Base-by-base conservation (phyloP, 2,329 filamentous ascomycete genomes). In the Dothistroma pini region DNA sequence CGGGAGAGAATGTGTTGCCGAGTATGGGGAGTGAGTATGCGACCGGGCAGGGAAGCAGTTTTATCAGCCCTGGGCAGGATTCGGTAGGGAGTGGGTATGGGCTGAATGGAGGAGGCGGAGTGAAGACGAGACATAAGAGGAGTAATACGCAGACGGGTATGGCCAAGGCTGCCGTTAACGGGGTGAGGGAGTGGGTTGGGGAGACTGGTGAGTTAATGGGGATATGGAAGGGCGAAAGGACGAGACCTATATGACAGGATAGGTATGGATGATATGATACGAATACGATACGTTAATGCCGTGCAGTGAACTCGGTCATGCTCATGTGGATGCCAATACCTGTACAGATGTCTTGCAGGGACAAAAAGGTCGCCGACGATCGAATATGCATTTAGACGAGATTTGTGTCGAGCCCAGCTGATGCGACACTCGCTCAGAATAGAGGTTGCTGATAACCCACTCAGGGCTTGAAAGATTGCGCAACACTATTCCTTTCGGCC, bases 1-100 rank as follows among this genome's bases (percentile, higher is more conserved):
- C 95, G 0, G 91, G 92, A 58, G 95, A 99, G 73, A 97, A 97
- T 72, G 91, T 97, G 3, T 79, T 99, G 56, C 95, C 95, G 0
- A 96, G 88, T 8, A 97, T 97, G 84, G 91, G 91, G 12, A 91
- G 86, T 53, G 89, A 92, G 65, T 87, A 86, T 72, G 84, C 83
- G 19, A 86, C 85, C 0, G 84, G 85, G 6, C 80, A 81, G n/a
- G 79, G 80, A 1, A 80, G 78, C 66, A 79, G 77, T 65, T 81
- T 80, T 61, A 75, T 79, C 10, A 76, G 72, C 50, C 69, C 79
- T 4, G 80, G 80, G 0, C 74, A 75, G 56, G 75, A 74, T 52
- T 75, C 77, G 4, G 53, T 52, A 10, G 52, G 22, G 63, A 63
- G 64, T 48, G 66, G 58, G 57, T 58, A 34, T 75, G 79, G 84